Conservation (phyloP, 306 rosid genomes). For the Argentina anserina region DNA sequence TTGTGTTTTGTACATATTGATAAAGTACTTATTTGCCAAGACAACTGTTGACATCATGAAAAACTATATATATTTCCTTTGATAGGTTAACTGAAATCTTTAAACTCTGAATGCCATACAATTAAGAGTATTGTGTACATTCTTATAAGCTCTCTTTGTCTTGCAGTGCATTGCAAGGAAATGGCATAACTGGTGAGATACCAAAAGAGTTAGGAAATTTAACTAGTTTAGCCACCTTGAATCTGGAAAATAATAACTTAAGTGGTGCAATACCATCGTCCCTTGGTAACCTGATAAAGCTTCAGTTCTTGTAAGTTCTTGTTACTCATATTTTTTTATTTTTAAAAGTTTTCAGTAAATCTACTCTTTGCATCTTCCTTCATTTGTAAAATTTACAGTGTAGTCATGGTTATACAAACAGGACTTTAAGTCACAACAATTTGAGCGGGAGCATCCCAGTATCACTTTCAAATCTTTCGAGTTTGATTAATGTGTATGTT, state of each 20-base stretch:
- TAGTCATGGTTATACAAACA: constrained; percentile 39
- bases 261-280: constrained; percentile 79
- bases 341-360: neutral
- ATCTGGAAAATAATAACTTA: constrained; percentile 71
- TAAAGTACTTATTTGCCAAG: neutral
- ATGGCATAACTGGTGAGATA: constrained; percentile 67
- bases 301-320: constrained; percentile 87
- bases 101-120: neutral
- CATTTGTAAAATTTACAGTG: constrained; percentile 24
- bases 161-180: constrained; percentile 80
- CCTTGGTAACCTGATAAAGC: constrained; percentile 69
- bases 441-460: constrained; percentile 77
- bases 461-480: constrained; percentile 59
- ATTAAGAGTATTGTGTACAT: neutral
- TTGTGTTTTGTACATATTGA: neutral
- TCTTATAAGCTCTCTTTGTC: constrained; percentile 22
- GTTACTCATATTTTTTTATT: no score
- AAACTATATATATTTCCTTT: neutral
- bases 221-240: constrained; percentile 63
- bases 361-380: constrained; percentile 16
- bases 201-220: constrained; percentile 80
- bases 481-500: constrained; percentile 70
- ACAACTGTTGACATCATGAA: neutral
- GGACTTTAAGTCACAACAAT: constrained; percentile 78
- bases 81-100: neutral